Percentiles rank a stretch among this genome's conserved stretches.
Conservation (phyloP, 2,329 filamentous ascomycete genomes). For the Sarocladiaceae sp. region DNA sequence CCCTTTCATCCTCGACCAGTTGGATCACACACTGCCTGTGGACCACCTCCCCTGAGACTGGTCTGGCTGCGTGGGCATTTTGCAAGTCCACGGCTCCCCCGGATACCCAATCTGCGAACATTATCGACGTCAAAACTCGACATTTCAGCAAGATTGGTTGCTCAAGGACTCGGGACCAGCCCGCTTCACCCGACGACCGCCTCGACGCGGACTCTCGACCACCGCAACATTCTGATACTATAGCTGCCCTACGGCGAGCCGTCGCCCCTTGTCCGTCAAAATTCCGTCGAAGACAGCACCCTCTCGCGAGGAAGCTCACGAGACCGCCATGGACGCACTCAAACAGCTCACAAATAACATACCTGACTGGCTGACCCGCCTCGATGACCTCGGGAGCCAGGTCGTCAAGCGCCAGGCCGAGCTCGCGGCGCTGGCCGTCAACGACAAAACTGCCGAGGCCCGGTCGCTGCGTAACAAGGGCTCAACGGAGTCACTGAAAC, state of each 20-base stretch:
- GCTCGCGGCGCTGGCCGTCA: constrained; percentile 42
- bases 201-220: constrained; percentile 1
- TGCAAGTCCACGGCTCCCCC: not conserved
- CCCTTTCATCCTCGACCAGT: not conserved
- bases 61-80: not conserved
- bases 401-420: constrained; percentile 59
- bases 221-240: not conserved
- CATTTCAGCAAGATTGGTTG: not conserved
- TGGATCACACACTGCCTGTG: not conserved
- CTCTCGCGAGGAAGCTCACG: constrained; percentile 12
- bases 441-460: constrained; percentile 22
- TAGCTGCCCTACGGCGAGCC: constrained; percentile 3
- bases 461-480: constrained; percentile 46
- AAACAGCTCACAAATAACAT: constrained; percentile 50
- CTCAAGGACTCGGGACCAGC: not conserved
- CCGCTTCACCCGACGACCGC: not conserved
- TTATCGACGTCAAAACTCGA: not conserved
- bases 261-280: constrained; percentile 5
- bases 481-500: constrained; percentile 50
- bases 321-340: constrained; percentile 52
- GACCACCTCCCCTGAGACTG: not conserved
- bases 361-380: constrained; percentile 54
- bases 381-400: constrained; percentile 57
- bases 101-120: not conserved
- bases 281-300: constrained; percentile 8